Conservation (phyloP, 495 filamentous ascomycete genomes). For the Neurospora terricola region DNA sequence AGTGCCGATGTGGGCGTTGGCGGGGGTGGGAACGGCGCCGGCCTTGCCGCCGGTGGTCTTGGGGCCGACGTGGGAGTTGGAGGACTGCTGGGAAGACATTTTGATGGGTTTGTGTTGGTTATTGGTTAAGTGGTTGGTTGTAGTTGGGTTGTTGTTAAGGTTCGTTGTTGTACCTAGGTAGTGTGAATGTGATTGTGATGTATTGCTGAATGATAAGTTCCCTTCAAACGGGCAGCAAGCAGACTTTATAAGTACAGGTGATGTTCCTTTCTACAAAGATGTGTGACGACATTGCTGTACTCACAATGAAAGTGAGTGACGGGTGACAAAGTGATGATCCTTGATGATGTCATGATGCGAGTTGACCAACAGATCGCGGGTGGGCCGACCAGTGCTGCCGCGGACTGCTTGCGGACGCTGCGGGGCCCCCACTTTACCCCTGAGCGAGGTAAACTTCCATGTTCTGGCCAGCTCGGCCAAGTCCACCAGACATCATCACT, state of each 20-base stretch:
- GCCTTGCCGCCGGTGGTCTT: constrained; percentile 15
- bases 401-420: too few relatives aligned
- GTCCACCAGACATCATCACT: not conserved
- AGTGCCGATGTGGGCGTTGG: constrained; percentile 9
- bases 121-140: too few relatives aligned
- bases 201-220: not conserved
- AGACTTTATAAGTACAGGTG: not conserved
- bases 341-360: constrained; percentile 10
- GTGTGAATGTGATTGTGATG: not conserved
- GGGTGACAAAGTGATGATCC: not conserved
- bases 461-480: not conserved
- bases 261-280: not conserved
- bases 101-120: not conserved
- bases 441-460: not conserved
- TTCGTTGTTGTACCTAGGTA: not conserved
- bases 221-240: not conserved
- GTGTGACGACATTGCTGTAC: not conserved
- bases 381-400: not conserved
- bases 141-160: not conserved
- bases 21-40: constrained; percentile 8
- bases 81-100: constrained; percentile 1
- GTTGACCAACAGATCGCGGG: not conserved
- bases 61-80: constrained; percentile 11
- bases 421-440: not conserved
- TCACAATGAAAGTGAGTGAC: not conserved